Conservation (phyloP, 1,284 basidiomycete species). For the Ceratobasidium sp. region DNA sequence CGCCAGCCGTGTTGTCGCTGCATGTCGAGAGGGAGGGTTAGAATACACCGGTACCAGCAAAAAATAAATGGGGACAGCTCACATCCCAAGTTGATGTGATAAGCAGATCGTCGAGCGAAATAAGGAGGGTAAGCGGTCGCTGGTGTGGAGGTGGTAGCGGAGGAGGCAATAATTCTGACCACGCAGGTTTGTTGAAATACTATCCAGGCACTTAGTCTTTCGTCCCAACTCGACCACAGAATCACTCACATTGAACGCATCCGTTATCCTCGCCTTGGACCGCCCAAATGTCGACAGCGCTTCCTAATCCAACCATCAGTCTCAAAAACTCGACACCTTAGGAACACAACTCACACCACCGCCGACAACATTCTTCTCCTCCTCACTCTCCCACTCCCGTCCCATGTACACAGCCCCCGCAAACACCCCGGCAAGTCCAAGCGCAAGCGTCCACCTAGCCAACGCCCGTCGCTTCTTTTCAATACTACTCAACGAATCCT, state of each 20-base stretch:
- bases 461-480: slow-evolving; percentile 73
- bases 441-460: slow-evolving; percentile 63
- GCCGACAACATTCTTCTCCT: slow-evolving; percentile 56
- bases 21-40: slow-evolving; percentile 37
- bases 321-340: background rate
- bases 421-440: slow-evolving; percentile 65
- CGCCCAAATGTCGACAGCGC: slow-evolving; percentile 37
- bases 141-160: slow-evolving; percentile 86
- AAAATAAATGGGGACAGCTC: slow-evolving; percentile 57
- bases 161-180: slow-evolving; percentile 91
- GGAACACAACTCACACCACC: slow-evolving; percentile 14
- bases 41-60: background rate
- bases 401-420: slow-evolving; percentile 70
- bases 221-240: slow-evolving; percentile 56
- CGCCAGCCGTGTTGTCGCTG: slow-evolving; percentile 90
- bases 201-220: slow-evolving; percentile 55
- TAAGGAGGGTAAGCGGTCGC: slow-evolving; percentile 91
- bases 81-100: slow-evolving; percentile 96
- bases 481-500: slow-evolving; percentile 76
- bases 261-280: slow-evolving; percentile 47
- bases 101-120: slow-evolving; percentile 94
- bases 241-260: slow-evolving; percentile 47
- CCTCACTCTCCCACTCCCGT: slow-evolving; percentile 71
- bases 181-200: slow-evolving; percentile 93
- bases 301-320: slow-evolving; percentile 15